phyloP scores from a whole-genome alignment of 2,329 filamentous ascomycete species.

The Ciborinia camelliae region DNA sequence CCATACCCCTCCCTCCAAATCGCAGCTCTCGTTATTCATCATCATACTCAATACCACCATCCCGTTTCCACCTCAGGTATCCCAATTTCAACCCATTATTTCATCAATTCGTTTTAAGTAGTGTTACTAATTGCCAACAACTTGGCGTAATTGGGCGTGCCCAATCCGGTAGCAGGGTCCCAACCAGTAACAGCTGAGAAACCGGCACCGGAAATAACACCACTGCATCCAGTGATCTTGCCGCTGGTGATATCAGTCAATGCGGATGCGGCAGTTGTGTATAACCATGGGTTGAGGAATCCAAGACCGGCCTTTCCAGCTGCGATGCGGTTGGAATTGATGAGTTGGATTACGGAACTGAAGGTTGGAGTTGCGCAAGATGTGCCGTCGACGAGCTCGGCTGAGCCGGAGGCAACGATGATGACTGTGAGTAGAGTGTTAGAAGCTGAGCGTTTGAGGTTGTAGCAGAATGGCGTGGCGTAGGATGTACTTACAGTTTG shows the following conservation, averaged over 20 bases:
- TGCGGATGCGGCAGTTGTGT: slow-evolving; percentile 39
- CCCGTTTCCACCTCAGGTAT: not conserved
- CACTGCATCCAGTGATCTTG: slow-evolving; percentile 40
- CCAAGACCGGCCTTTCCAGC: slow-evolving; percentile 46
- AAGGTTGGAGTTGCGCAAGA: slow-evolving; percentile 55
- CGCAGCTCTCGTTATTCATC: slow-evolving; percentile 3
- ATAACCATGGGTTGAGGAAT: slow-evolving; percentile 47
- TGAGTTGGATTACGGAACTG: slow-evolving; percentile 55
- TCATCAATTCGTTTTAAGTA: not conserved
- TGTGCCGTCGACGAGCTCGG: slow-evolving; percentile 46
- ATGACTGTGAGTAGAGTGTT: slow-evolving; percentile 35
- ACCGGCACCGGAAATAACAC: slow-evolving; percentile 23
- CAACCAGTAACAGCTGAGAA: slow-evolving; percentile 36
- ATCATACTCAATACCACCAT: not conserved
- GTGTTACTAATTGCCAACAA: slow-evolving; percentile 23
- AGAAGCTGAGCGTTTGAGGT: not conserved
- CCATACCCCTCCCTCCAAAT: not conserved
- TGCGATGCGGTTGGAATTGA: slow-evolving; percentile 59
- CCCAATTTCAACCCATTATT: not conserved
- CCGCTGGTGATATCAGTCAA: slow-evolving; percentile 43
- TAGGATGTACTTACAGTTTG: slow-evolving; percentile 42
- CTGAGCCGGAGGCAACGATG: slow-evolving; percentile 38
- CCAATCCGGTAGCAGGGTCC: slow-evolving; percentile 48
- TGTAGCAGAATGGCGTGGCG: not conserved
- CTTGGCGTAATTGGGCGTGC: slow-evolving; percentile 41